A percentile compares a stretch with the other conserved stretches of the same genome.
Conservation (phyloP, 192 early-diverging fungal genomes). For the Thoreauomyces humboldtii region DNA sequence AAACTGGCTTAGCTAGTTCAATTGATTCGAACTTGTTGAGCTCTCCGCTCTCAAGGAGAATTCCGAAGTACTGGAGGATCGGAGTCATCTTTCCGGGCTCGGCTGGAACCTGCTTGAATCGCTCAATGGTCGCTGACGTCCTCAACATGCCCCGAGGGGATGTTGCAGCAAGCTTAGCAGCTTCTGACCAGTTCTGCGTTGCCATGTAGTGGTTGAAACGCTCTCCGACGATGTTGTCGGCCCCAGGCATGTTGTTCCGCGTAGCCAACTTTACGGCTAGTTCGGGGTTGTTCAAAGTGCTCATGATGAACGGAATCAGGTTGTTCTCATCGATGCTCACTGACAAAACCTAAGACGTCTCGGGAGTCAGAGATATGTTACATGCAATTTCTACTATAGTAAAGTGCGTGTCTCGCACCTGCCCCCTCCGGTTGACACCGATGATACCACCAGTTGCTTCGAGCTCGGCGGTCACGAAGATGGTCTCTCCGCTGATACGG, state of each 20-base stretch:
- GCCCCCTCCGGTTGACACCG: slow-evolving; percentile 94
- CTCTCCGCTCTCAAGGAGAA: slow-evolving; percentile 88
- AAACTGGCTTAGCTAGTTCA: slow-evolving; percentile 87
- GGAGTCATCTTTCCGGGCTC: slow-evolving; percentile 77
- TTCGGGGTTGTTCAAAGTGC: slow-evolving; percentile 79
- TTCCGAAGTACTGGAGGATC: slow-evolving; percentile 97
- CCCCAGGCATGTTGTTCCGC: slow-evolving; percentile 86
- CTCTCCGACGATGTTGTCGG: slow-evolving; percentile 85
- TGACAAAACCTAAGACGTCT: slow-evolving; percentile 74
- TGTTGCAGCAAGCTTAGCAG: slow-evolving; percentile 92
- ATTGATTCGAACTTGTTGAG: slow-evolving; percentile 95
- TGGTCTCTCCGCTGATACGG: slow-evolving; percentile 95
- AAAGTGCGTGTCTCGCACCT: no score
- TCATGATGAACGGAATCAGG: slow-evolving; percentile 88
- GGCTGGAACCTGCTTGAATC: slow-evolving; percentile 82
- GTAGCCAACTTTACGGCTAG: slow-evolving; percentile 87
- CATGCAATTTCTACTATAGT: slow-evolving; percentile 23
- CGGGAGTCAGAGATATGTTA: background rate
- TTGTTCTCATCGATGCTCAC: slow-evolving; percentile 89
- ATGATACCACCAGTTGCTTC: slow-evolving; percentile 84
- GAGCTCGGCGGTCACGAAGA: slow-evolving; percentile 94
- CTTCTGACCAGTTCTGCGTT: slow-evolving; percentile 76
- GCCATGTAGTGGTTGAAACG: slow-evolving; percentile 87
- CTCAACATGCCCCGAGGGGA: slow-evolving; percentile 91
- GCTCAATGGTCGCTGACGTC: slow-evolving; percentile 90